A percentile compares a stretch with the other conserved stretches of the same genome.
These are phyloP conservation scores for Carex myosuroides DNA, from an alignment of 176 grass and related monocot species.

Conservation along the genomic window DNA sequence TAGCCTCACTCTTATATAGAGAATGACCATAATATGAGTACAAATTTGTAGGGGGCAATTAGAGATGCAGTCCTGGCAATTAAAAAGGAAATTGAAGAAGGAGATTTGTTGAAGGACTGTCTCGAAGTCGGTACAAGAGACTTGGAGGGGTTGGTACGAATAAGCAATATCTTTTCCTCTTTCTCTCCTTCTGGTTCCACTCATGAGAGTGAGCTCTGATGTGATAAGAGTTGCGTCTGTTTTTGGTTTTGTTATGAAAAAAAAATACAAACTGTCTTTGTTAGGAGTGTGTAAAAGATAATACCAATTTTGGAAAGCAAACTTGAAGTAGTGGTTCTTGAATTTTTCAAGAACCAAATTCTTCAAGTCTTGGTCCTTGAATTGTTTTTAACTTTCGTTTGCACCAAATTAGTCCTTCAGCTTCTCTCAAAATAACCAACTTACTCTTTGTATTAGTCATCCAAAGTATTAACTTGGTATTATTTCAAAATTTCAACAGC, in stretches of 20 bases:
- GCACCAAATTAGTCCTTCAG: too few species aligned
- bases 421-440: too few species aligned
- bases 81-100: slow-evolving; percentile 77
- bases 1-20: not conserved
- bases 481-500: too few species aligned
- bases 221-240: not conserved
- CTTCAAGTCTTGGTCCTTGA: too few species aligned
- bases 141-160: slow-evolving; percentile 63
- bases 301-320: not conserved
- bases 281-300: not conserved
- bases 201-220: slow-evolving; percentile 48
- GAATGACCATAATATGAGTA: not conserved
- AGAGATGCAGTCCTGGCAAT: slow-evolving; percentile 67
- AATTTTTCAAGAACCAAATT: not conserved
- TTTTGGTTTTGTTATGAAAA: not conserved
- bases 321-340: not conserved
- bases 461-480: too few species aligned
- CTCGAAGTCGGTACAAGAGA: slow-evolving; percentile 60
- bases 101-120: slow-evolving; percentile 73
- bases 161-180: slow-evolving; percentile 58
- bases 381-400: not conserved
- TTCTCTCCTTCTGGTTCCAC: slow-evolving; percentile 25
- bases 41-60: slow-evolving; percentile 56
- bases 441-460: too few species aligned
- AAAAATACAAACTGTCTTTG: not conserved